phyloP scores from a whole-genome alignment of 257 asterid species.

The Knoxia roxburghii region DNA sequence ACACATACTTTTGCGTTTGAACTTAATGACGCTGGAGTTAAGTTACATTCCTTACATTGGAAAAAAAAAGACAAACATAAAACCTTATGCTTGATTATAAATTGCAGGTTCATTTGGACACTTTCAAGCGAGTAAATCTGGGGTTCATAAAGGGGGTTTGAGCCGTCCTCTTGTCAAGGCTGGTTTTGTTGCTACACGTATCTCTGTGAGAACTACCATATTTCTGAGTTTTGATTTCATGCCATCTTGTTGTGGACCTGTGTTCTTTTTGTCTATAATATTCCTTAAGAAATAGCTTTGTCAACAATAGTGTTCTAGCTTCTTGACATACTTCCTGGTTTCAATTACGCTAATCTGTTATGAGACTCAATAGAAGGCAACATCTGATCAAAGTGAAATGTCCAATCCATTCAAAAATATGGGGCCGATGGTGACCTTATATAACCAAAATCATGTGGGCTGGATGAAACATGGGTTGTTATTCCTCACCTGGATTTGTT shows the following conservation, averaged over 20 bases:
- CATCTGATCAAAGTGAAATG: background rate
- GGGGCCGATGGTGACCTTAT: background rate
- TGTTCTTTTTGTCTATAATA: background rate
- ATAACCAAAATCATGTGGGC: background rate
- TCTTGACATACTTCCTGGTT: background rate
- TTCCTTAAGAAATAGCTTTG: background rate
- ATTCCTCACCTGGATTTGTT: background rate
- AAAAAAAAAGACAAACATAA: no score
- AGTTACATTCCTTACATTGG: background rate
- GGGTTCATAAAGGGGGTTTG: conserved; percentile 91
- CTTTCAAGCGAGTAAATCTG: conserved; percentile 92
- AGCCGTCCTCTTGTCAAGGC: conserved; percentile 70
- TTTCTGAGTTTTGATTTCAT: background rate
- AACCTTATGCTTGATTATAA: background rate
- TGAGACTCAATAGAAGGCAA: background rate
- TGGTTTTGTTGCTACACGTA: conserved; percentile 95
- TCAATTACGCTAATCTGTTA: background rate
- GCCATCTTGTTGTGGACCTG: background rate
- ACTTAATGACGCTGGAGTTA: background rate
- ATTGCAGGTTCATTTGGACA: conserved; percentile 92
- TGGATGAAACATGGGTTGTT: background rate
- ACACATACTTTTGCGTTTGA: background rate
- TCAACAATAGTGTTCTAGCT: background rate
- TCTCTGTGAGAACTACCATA: conserved; percentile 55
- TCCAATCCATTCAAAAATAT: background rate